A percentile compares a stretch with the other conserved stretches of the same genome.
Conservation (phyloP, 192 early-diverging fungal genomes). For the Linnemannia zychae region DNA sequence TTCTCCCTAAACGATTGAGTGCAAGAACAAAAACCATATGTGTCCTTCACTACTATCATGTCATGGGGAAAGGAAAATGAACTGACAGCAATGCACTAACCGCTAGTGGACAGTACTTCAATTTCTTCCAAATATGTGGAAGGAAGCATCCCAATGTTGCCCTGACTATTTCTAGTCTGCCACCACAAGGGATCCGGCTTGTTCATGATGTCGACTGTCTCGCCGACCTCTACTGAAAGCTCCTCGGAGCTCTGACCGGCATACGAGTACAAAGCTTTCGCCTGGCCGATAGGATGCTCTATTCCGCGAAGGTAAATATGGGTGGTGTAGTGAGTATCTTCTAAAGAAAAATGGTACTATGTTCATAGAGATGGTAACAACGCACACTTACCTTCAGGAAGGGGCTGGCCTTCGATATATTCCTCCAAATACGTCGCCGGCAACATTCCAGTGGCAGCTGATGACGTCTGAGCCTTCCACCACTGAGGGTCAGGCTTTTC, state of each 20-base stretch:
- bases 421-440: constrained; percentile 67
- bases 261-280: constrained; percentile 39
- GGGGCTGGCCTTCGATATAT: constrained; percentile 36
- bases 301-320: neutral
- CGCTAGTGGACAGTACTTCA: constrained; percentile 48
- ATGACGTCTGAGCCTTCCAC: constrained; percentile 60
- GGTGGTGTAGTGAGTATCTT: neutral
- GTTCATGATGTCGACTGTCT: constrained; percentile 66
- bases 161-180: constrained; percentile 51
- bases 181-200: constrained; percentile 60
- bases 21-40: neutral
- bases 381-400: constrained; percentile 12
- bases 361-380: neutral
- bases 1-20: neutral
- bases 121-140: constrained; percentile 60
- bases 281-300: constrained; percentile 26
- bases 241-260: constrained; percentile 62
- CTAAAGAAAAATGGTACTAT: neutral
- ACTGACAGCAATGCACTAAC: constrained; percentile 46
- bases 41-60: neutral
- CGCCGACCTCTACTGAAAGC: constrained; percentile 72
- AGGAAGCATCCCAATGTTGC: constrained; percentile 57
- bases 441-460: constrained; percentile 56
- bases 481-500: constrained; percentile 63
- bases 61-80: neutral